A percentile compares a stretch with the other conserved stretches of the same genome.
Conservation (phyloP, 2,329 filamentous ascomycete genomes). For the Botrytis fabae region DNA sequence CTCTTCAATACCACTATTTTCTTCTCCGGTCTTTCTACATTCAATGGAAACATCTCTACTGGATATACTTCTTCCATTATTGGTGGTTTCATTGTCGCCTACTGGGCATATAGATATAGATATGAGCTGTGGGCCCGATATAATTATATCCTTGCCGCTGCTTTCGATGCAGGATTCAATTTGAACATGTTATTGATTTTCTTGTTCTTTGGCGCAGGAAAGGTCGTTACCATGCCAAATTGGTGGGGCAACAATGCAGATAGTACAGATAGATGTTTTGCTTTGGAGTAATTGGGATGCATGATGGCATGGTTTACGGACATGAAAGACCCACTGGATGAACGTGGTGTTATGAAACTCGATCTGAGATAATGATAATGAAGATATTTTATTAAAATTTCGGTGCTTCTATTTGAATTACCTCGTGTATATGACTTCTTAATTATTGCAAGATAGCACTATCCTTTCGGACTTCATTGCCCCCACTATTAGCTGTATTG, state of each 20-base stretch:
- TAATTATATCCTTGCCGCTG: constrained; percentile 61
- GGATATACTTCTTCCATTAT: constrained; percentile 58
- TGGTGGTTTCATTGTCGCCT: constrained; percentile 62
- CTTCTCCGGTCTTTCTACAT: constrained; percentile 54
- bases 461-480: constrained; percentile 8
- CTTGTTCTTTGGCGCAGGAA: constrained; percentile 57
- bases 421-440: background rate
- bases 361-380: constrained; percentile 16
- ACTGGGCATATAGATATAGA: constrained; percentile 55
- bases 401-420: background rate
- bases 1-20: constrained; percentile 65
- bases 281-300: constrained; percentile 38
- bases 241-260: constrained; percentile 63
- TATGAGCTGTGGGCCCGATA: constrained; percentile 60
- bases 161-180: constrained; percentile 63
- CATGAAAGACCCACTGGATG: background rate
- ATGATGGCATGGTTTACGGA: background rate
- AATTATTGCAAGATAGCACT: constrained; percentile 21
- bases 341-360: background rate
- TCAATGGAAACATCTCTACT: constrained; percentile 63
- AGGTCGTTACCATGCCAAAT: constrained; percentile 58
- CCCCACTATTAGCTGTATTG: constrained; percentile 17
- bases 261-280: constrained; percentile 60
- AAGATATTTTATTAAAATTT: background rate
- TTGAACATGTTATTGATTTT: constrained; percentile 63